Percentiles rank a stretch among this genome's conserved stretches.
phyloP scores from a whole-genome alignment of 352 stramenopile genomes.

The Aphanomyces stellatus region DNA sequence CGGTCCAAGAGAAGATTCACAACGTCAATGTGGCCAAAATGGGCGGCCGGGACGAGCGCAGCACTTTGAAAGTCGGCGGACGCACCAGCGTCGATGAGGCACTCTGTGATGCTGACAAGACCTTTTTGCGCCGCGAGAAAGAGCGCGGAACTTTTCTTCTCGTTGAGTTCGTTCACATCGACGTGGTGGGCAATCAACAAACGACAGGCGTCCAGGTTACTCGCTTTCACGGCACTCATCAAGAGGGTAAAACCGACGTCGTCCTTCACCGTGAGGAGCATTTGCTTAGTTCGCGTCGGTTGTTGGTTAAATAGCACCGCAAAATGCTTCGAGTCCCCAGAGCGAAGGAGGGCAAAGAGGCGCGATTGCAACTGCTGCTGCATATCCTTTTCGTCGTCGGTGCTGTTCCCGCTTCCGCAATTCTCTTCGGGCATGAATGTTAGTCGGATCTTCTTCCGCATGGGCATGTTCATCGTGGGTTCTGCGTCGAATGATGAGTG shows the following conservation, averaged over 20 bases:
- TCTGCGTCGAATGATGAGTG: background rate
- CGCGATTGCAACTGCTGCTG: slow-evolving; percentile 13
- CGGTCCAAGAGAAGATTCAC: slow-evolving; percentile 63
- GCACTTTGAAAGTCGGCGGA: slow-evolving; percentile 82
- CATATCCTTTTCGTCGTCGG: slow-evolving; percentile 19
- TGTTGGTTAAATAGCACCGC: slow-evolving; percentile 14
- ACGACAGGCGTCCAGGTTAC: slow-evolving; percentile 42
- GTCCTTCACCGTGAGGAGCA: slow-evolving; percentile 30
- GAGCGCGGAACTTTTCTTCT: slow-evolving; percentile 71
- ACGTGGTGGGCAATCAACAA: slow-evolving; percentile 60
- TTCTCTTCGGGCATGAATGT: slow-evolving; percentile 20
- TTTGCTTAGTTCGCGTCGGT: background rate
- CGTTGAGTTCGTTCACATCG: slow-evolving; percentile 78
- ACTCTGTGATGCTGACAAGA: slow-evolving; percentile 55
- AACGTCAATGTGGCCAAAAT: slow-evolving; percentile 72
- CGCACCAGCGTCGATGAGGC: slow-evolving; percentile 50
- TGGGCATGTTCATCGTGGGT: slow-evolving; percentile 9
- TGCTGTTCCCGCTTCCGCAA: slow-evolving; percentile 18
- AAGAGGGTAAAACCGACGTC: slow-evolving; percentile 74
- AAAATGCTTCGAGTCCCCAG: slow-evolving; percentile 10
- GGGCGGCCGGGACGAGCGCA: slow-evolving; percentile 71
- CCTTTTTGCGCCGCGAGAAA: slow-evolving; percentile 79
- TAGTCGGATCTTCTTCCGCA: slow-evolving; percentile 20
- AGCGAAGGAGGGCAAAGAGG: slow-evolving; percentile 3
- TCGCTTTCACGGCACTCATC: slow-evolving; percentile 69